Evolutionary conservation across 148 eudicot species (phyloP), one percentile per base, ranked within the genome.

Genomic region (Camellia granthamiana): DNA sequence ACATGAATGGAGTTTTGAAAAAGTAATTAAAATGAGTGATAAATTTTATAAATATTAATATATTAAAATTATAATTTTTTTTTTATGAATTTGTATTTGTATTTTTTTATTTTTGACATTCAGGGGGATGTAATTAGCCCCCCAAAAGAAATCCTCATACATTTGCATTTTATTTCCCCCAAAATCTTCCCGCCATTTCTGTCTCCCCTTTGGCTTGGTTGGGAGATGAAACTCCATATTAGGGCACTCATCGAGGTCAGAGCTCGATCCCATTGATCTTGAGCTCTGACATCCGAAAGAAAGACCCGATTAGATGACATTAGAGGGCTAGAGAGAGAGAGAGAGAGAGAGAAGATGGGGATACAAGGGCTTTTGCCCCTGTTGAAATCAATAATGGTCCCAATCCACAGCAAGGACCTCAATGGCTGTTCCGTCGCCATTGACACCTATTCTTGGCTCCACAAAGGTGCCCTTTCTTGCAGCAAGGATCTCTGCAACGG

Each of bases 391-490:
- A 92, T 89, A 81, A 92, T 96, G 99, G 84, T 74, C 12, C 94
- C 94, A 64, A 84, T 90, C 7, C 93, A 96, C 84, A 89, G 94
- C 6, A 92, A 91, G 81, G 95, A 91, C 7, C 79, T 96, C 46
- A 64, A 91, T 74, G 99, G 99, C 3, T 88, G 90, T 74, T 81
- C 79, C n/a, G 99, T 96, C 11, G 99, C 99, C 55, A 78, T 96
- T 52, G 99, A 96, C 76, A 96, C 98, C 52, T 96, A 94, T 85
- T 96, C 98, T 81, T 96, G 99, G 99, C 94, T 96, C 18, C 99
- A 96, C 79, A 96, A 96, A 81, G 99, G 99, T 6, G 98, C 99
- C 9, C 92, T 96, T 68, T 92, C 94, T 87, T 96, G 99, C 84
- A 96, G 99, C 88, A 77, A 84, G 65, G 91, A 94, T 16, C 97